phyloP scores from a whole-genome alignment of 2,329 filamentous ascomycete species.

The Talaromyces sp. region DNA sequence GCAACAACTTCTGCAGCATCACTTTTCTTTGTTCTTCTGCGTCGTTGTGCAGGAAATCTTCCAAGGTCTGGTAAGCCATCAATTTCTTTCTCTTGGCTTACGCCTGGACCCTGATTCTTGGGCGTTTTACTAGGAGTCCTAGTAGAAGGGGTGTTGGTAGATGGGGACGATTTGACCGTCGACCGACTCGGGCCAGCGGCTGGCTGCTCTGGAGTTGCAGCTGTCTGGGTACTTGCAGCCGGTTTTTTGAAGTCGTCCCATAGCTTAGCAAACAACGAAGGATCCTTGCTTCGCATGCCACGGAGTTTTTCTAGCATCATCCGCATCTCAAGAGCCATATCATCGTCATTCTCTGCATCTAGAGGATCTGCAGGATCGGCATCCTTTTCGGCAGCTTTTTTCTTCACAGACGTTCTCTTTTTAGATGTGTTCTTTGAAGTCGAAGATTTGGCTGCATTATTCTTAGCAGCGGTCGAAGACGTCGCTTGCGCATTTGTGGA shows the following conservation, averaged over 20 bases:
- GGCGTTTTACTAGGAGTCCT: not conserved
- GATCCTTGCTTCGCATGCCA: constrained; percentile 55
- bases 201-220: not conserved
- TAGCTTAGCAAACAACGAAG: constrained; percentile 52
- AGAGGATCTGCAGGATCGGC: not conserved
- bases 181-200: not conserved
- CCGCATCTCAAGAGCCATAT: constrained; percentile 51
- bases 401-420: constrained; percentile 8
- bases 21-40: constrained; percentile 6
- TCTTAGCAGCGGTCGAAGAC: not conserved
- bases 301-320: constrained; percentile 57
- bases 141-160: not conserved
- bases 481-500: not conserved
- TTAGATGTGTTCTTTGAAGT: constrained; percentile 7
- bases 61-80: constrained; percentile 13
- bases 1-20: not conserved
- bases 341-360: constrained; percentile 23
- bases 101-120: not conserved
- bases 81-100: not conserved
- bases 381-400: not conserved
- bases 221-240: not conserved
- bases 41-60: constrained; percentile 16
- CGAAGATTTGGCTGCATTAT: not conserved
- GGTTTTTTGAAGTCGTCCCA: constrained; percentile 19
- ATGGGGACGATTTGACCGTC: not conserved